Evolutionary conservation across 1,284 basidiomycete species (phyloP).

Genomic region (Pseudozyma pruni): DNA sequence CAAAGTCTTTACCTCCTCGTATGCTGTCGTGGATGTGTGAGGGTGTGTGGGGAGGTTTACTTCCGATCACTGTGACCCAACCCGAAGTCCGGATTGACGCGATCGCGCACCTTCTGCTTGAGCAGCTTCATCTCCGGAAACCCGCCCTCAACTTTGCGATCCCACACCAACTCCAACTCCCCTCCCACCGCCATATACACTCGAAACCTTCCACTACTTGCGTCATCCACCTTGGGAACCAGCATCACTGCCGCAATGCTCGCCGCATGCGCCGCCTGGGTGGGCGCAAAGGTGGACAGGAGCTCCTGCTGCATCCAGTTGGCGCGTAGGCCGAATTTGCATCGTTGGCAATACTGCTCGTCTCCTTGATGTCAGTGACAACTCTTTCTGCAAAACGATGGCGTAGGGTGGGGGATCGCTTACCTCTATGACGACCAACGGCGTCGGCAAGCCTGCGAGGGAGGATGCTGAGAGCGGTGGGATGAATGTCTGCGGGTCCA

Average conservation of each 20-base stretch:
- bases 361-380: not conserved
- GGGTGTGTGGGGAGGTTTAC: no score
- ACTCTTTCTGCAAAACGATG: not conserved
- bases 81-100: constrained; percentile 13
- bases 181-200: not conserved
- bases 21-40: no score
- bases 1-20: no score
- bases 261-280: not conserved
- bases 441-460: constrained; percentile 4
- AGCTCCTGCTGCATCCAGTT: constrained; percentile 46
- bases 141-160: constrained; percentile 21
- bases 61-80: constrained; percentile 33
- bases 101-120: constrained; percentile 32
- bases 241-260: constrained; percentile 12
- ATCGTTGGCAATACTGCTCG: constrained; percentile 35
- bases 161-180: constrained; percentile 18
- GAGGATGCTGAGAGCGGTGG: constrained; percentile 5
- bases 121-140: constrained; percentile 37
- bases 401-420: not conserved
- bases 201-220: constrained; percentile 14
- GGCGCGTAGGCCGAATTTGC: constrained; percentile 37
- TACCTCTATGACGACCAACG: constrained; percentile 32
- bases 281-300: constrained; percentile 30
- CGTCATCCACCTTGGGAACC: constrained; percentile 17
- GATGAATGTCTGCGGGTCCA: constrained; percentile 29